Percentiles rank a stretch among this genome's conserved stretches.
These are phyloP conservation scores for Cardamine occulta DNA, from an alignment of 345 rosid genomes.

Conservation along the genomic window DNA sequence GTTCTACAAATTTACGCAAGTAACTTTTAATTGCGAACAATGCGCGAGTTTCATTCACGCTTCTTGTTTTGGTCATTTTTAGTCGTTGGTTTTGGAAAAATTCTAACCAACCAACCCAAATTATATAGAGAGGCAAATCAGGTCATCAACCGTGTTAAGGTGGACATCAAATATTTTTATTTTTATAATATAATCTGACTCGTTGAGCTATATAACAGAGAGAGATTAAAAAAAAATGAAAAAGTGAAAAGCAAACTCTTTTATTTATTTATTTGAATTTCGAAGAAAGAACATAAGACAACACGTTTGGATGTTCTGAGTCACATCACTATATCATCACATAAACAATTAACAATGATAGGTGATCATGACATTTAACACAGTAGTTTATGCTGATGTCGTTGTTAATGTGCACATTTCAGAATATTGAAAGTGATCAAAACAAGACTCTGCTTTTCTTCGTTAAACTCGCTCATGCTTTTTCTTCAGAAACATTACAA, in stretches of 20 bases:
- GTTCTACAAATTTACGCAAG: neutral
- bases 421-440: too few relatives aligned
- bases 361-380: too few relatives aligned
- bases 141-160: slow-evolving; percentile 8
- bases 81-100: neutral
- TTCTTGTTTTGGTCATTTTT: neutral
- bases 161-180: neutral
- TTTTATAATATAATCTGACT: slow-evolving; percentile 23
- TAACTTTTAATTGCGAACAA: neutral
- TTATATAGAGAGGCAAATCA: slow-evolving; percentile 24
- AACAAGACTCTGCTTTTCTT: too few relatives aligned
- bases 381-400: neutral
- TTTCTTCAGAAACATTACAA: too few relatives aligned
- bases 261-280: neutral
- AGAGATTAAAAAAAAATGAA: neutral
- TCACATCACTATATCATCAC: too few relatives aligned
- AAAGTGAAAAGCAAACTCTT: neutral
- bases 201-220: neutral
- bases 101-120: neutral
- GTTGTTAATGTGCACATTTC: too few relatives aligned
- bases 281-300: neutral
- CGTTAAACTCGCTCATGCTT: too few relatives aligned
- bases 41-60: neutral
- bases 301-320: neutral
- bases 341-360: too few relatives aligned